Percentiles rank a stretch among this genome's conserved stretches.
These are phyloP conservation scores for Colletotrichum gloeosporioides DNA, from an alignment of 2,329 filamentous ascomycete species.

Conservation along the genomic window DNA sequence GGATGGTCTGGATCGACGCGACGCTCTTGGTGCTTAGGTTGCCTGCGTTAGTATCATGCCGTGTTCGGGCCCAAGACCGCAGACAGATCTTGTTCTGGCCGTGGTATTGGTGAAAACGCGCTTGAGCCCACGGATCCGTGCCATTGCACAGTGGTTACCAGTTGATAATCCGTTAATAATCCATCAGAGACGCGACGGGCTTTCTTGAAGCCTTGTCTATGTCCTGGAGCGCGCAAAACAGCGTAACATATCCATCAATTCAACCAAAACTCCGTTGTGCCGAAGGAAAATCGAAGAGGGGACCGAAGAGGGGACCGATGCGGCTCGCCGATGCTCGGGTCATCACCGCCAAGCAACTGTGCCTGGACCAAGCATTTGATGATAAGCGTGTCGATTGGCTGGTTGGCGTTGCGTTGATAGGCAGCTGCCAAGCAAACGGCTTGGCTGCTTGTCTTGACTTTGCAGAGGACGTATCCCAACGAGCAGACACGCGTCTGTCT, in stretches of 20 bases:
- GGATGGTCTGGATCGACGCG: background rate
- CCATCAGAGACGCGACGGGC: background rate
- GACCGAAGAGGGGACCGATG: background rate
- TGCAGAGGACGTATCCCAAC: background rate
- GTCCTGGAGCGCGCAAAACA: background rate
- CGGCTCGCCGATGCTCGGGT: background rate
- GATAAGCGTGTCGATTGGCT: background rate
- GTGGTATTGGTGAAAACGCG: background rate
- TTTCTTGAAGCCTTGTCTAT: background rate
- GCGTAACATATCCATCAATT: background rate
- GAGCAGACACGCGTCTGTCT: background rate
- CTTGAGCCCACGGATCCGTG: background rate
- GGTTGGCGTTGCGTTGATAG: background rate
- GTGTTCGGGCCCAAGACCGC: background rate
- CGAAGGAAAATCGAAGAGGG: no score
- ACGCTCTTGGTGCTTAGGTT: background rate
- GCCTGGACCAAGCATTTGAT: background rate
- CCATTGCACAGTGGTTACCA: background rate
- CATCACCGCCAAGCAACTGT: background rate
- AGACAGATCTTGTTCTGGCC: fast-evolving
- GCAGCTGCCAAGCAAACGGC: slow-evolving; percentile 1
- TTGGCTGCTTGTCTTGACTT: background rate
- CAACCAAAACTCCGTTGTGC: background rate
- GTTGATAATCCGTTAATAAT: fast-evolving
- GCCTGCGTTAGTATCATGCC: background rate